These are phyloP conservation scores for Salix purpurea DNA, from an alignment of 345 rosid genomes.

Conservation along the genomic window DNA sequence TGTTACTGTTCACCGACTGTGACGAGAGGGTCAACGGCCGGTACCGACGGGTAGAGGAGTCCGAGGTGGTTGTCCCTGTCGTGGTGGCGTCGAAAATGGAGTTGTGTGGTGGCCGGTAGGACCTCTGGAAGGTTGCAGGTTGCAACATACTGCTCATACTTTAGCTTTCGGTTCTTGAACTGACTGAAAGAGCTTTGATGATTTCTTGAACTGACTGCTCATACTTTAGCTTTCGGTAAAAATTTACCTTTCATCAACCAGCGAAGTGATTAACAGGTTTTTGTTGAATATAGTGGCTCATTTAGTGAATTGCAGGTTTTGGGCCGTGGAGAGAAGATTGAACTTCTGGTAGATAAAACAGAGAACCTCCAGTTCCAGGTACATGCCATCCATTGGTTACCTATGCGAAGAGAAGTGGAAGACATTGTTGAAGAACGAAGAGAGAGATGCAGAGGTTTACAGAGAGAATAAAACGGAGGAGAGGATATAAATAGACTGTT, in stretches of 20 bases:
- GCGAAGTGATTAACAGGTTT: not conserved
- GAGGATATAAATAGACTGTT: not conserved
- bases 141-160: too few relatives aligned
- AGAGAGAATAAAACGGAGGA: not conserved
- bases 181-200: too few relatives aligned
- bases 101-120: too few relatives aligned
- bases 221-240: too few relatives aligned
- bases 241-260: not conserved
- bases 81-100: too few relatives aligned
- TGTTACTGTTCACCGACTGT: too few relatives aligned
- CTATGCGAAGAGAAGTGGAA: constrained; percentile 29
- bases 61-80: too few relatives aligned
- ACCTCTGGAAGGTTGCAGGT: too few relatives aligned
- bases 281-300: not conserved
- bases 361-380: constrained; percentile 92
- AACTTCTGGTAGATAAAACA: constrained; percentile 87
- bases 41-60: too few relatives aligned
- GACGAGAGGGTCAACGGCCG: too few relatives aligned
- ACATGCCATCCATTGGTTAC: not conserved
- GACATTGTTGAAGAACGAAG: constrained; percentile 9
- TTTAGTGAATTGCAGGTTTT: constrained; percentile 52
- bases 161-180: too few relatives aligned
- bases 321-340: constrained; percentile 94
- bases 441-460: not conserved
- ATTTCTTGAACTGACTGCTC: too few relatives aligned